A percentile compares a stretch with the other conserved stretches of the same genome.
Evolutionary conservation across 805 yeast genomes (phyloP).

Genomic region (Starmerella potacharoeniae): DNA sequence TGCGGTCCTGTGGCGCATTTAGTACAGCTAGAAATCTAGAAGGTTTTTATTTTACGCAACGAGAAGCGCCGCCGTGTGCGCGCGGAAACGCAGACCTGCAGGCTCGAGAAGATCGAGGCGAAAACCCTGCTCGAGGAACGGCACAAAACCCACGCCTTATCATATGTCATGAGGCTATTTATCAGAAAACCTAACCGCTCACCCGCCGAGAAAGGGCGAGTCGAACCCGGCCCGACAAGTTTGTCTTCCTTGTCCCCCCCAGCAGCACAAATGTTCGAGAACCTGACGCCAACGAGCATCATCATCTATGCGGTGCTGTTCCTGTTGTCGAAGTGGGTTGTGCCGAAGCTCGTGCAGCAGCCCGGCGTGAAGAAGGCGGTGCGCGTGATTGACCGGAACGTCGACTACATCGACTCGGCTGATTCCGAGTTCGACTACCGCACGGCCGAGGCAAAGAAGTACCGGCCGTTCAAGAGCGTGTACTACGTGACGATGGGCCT

Average conservation of each 20-base stretch:
- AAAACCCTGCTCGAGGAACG: background rate
- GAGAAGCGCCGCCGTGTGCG: no score
- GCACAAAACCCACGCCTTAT: background rate
- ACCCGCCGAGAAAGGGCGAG: background rate
- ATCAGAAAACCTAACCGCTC: background rate
- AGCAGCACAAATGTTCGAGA: conserved; percentile 12
- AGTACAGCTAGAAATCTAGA: no score
- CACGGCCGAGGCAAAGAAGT: conserved; percentile 20
- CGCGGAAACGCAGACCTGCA: no score
- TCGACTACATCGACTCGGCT: conserved; percentile 12
- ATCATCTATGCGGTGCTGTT: conserved; percentile 6
- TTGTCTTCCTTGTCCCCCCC: no score
- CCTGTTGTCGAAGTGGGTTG: conserved; percentile 2
- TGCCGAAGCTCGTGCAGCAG: conserved; percentile 8
- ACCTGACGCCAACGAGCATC: conserved; percentile 7
- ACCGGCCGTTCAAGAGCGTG: conserved; percentile 51
- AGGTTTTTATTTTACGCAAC: no score
- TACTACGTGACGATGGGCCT: conserved; percentile 54
- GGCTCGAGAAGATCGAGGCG: no score
- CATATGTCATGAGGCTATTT: conserved; percentile 1
- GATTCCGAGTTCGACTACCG: conserved; percentile 10
- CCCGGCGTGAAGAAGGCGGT: conserved; percentile 9
- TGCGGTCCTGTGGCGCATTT: no score
- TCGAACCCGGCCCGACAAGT: no score
- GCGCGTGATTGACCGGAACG: conserved; percentile 12